phyloP scores from a whole-genome alignment of 345 rosid genomes.

The Populus pruinosa region DNA sequence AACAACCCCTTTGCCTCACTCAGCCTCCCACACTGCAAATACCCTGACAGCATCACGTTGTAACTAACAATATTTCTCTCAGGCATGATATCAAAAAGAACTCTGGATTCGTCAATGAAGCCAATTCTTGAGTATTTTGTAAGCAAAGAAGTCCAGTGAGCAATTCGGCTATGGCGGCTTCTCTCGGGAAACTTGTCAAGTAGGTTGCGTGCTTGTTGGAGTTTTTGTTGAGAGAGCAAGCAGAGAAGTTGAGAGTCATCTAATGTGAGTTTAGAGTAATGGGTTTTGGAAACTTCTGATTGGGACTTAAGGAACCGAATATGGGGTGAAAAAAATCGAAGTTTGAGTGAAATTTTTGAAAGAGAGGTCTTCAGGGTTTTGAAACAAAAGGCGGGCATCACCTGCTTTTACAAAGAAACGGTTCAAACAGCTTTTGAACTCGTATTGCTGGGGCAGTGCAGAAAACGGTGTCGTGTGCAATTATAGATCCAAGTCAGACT shows the following conservation, averaged over 20 bases:
- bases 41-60: conserved; percentile 60
- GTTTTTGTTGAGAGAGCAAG: conserved; percentile 26
- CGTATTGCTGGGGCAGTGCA: no score
- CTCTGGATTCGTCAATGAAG: conserved; percentile 48
- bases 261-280: conserved; percentile 18
- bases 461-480: no score
- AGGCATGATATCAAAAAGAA: conserved; percentile 53
- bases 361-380: conserved; percentile 14
- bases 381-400: conserved; percentile 34
- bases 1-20: conserved; percentile 44
- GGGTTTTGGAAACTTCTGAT: conserved; percentile 10
- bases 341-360: conserved; percentile 6
- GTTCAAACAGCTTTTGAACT: no score
- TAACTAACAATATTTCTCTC: conserved; percentile 47
- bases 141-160: conserved; percentile 55
- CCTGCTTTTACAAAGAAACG: not conserved
- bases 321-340: conserved; percentile 1
- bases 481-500: no score
- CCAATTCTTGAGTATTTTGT: conserved; percentile 41
- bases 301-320: conserved; percentile 14
- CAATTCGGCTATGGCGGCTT: conserved; percentile 33
- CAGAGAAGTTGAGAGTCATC: conserved; percentile 38
- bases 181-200: conserved; percentile 45
- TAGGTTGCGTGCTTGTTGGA: conserved; percentile 48
- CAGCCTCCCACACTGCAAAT: conserved; percentile 39